Evolutionary conservation across 2,329 filamentous ascomycete genomes (phyloP).

Genomic region (Fusarium sp.): DNA sequence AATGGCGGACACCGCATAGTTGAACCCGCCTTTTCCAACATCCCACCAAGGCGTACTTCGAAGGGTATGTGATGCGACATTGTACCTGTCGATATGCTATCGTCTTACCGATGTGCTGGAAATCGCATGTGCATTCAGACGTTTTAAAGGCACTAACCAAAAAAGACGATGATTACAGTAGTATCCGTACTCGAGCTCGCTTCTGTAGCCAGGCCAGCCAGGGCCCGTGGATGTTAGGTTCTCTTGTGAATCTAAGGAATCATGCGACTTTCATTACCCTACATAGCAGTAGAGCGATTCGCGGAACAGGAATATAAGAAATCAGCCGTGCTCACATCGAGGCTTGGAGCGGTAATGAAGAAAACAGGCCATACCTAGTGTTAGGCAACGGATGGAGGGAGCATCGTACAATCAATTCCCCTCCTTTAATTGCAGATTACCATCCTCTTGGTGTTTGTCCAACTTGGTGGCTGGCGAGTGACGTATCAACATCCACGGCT

Average conservation of each 20-base stretch:
- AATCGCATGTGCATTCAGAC: too few relatives aligned
- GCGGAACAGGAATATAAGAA: conserved; percentile 37
- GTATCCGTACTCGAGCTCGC: conserved; percentile 37
- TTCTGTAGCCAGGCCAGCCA: conserved; percentile 1
- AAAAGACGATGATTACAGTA: background rate
- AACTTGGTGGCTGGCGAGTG: conserved; percentile 19
- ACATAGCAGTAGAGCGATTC: background rate
- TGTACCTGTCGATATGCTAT: too few relatives aligned
- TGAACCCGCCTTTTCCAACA: conserved; percentile 10
- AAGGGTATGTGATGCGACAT: conserved; percentile 1
- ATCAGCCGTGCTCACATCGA: conserved; percentile 43
- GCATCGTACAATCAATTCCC: conserved; percentile 22
- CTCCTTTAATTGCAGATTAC: conserved; percentile 43
- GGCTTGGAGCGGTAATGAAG: conserved; percentile 15
- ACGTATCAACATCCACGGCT: conserved; percentile 33
- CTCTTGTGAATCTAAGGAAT: conserved; percentile 28
- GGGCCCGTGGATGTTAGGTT: conserved; percentile 20
- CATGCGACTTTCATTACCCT: conserved; percentile 31
- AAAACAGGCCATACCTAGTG: conserved; percentile 35
- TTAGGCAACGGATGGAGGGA: background rate
- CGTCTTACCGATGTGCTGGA: too few relatives aligned
- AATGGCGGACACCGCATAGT: background rate
- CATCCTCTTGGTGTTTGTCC: conserved; percentile 41
- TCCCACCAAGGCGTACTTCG: background rate
- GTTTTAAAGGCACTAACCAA: background rate